Conservation (phyloP, 352 stramenopile genomes). For the Globisporangium okanoganense region DNA sequence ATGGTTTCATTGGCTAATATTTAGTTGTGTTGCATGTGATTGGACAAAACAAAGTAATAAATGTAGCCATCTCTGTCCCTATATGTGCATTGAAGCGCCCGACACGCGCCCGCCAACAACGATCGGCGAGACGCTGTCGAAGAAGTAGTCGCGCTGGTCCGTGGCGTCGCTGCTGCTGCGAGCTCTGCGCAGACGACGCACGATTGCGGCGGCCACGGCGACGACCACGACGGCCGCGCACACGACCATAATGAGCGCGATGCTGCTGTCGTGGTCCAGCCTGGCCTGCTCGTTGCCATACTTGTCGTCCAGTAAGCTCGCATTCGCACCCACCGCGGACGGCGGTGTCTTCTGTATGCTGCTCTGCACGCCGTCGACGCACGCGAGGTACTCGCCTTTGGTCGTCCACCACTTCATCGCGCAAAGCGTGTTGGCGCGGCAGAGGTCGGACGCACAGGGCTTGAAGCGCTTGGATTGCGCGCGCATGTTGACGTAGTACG, state of each 20-base stretch:
- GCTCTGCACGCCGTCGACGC: constrained; percentile 26
- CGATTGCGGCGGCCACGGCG: background rate
- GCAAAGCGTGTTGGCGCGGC: constrained; percentile 55
- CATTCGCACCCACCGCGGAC: background rate
- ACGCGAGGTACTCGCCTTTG: constrained; percentile 57
- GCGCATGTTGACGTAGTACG: constrained; percentile 83
- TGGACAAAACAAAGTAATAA: constrained; percentile 3
- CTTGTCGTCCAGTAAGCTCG: background rate
- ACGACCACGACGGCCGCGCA: constrained; percentile 1
- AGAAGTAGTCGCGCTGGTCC: constrained; percentile 10
- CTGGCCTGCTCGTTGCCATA: background rate
- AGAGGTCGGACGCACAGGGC: constrained; percentile 38
- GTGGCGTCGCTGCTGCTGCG: background rate
- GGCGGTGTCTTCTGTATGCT: background rate
- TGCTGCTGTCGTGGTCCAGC: background rate
- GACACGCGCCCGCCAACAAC: background rate
- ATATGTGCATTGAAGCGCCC: background rate
- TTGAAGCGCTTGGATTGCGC: constrained; percentile 42
- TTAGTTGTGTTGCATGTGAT: background rate
- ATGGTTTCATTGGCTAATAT: background rate
- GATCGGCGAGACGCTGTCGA: constrained; percentile 5
- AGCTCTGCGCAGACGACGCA: constrained; percentile 2
- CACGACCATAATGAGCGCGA: constrained; percentile 4
- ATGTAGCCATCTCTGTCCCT: background rate
- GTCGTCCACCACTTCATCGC: constrained; percentile 79